Evolutionary conservation across 352 stramenopile species (phyloP), one percentile per base, ranked within the genome.

Genomic region (Pythium phragmitis): DNA sequence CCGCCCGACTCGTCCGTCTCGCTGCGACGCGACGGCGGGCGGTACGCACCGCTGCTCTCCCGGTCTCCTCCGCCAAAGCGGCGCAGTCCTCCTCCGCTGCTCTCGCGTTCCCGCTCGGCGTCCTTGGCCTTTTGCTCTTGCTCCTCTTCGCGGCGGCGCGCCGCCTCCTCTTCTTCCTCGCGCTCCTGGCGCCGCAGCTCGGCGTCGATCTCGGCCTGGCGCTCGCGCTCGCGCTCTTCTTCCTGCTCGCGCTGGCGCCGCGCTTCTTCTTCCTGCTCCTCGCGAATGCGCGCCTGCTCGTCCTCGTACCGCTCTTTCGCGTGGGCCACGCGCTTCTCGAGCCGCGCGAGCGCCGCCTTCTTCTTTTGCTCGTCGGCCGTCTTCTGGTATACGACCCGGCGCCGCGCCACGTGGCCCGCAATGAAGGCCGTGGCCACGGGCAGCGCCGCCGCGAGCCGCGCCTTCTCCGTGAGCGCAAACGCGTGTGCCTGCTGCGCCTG

Each of bases 341-440:
- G 60, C 57, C 72, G 74, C 56, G 92, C 80, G 47, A 93, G 60
- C 71, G 80, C 76, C 11, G 74, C 66, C 63, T 95, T 91, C 63
- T 98, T 89, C 69, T 97, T 97, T 50, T 90, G 91, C 57, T 85
- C 82, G 47, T 89, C 82, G 4, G 83, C 73, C 28, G 76, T 76
- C 72, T 92, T 85, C 65, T 98, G 92, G 70, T 96, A 97, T 71
- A 93, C 73, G 52, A 87, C 76, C n/a, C 86, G 90, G 21, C 85
- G 72, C 50, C 87, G 82, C 52, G 75, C 76, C 56, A 91, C 86
- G 61, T 96, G 77, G 17, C 78, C 78, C 58, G 96, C 73, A 56
- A 97, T 85, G 50, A 96, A 88, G 42, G 76, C 73, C 21, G 77
- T 74, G 49, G 84, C 91, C 12, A 92, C 76, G 57, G 88, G 84